phyloP scores from a whole-genome alignment of 768 basidiomycete genomes.

The Panellus pusillus region DNA sequence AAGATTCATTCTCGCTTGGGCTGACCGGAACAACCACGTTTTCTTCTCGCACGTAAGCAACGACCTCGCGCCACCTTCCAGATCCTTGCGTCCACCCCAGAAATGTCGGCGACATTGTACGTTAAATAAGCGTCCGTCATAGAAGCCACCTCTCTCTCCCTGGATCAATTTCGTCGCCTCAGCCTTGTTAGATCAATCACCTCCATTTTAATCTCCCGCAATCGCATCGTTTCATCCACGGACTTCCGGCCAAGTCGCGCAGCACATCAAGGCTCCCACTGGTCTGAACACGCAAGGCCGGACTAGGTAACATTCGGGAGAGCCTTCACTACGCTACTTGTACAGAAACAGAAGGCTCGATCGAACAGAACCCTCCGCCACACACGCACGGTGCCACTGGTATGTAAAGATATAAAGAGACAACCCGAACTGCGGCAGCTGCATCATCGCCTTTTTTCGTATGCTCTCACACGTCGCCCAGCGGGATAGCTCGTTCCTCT shows the following conservation, averaged over 20 bases:
- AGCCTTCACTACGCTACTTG: constrained; percentile 10
- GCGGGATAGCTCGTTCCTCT: neutral
- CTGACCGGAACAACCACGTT: neutral
- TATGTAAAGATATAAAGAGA: constrained; percentile 4
- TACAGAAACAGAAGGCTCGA: constrained; percentile 12
- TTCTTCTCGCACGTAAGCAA: constrained; percentile 9
- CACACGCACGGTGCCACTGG: constrained; percentile 7
- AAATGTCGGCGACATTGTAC: constrained; percentile 3
- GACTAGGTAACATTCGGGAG: constrained; percentile 14
- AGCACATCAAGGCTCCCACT: no score
- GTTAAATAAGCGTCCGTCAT: constrained; percentile 7
- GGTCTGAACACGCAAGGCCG: constrained; percentile 8
- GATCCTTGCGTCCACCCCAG: constrained; percentile 1
- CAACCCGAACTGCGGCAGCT: neutral
- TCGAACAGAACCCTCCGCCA: constrained; percentile 1
- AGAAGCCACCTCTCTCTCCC: neutral
- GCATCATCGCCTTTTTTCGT: neutral
- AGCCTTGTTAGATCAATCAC: constrained; percentile 6
- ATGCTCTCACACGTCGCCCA: constrained; percentile 13
- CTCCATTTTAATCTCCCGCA: constrained; percentile 8
- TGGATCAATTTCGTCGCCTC: constrained; percentile 1
- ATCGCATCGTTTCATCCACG: constrained; percentile 3
- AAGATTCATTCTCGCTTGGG: neutral
- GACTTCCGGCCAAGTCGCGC: neutral
- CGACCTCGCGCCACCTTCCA: constrained; percentile 3